Base-by-base conservation (phyloP, 768 basidiomycete genomes). In the Krasilnikovozyma curviuscula region DNA sequence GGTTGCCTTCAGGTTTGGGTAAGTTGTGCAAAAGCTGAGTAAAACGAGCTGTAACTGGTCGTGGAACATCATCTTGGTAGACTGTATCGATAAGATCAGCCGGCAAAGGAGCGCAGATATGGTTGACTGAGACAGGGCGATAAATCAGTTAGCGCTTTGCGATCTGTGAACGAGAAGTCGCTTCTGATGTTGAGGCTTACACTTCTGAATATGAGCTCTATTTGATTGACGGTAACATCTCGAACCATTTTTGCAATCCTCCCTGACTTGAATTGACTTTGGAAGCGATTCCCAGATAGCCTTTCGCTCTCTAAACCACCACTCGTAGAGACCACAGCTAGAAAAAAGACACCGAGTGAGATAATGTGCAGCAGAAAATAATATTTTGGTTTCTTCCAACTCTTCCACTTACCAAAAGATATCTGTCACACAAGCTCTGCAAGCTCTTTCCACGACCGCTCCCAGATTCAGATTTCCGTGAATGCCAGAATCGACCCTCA, bases 241-340 rank as follows among this genome's bases (percentile, higher is more conserved):
- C 5, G 32, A 12, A 7, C 50, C 50, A 21, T 28, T 32, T 18
- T 32, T 34, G 38, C 50, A 52, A 30, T 52, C 40, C 5, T 38
- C 39, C 9, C 40, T 45, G 23, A 13, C 3, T 16, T 29, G 39
- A 16, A 39, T 31, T 33, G 28, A 31, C 44, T 46, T 52, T 1
- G 46, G 44, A 19, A 52, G 44, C 29, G 46, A 27, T 19, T 39
- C 28, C 13, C 46, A n/a, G 4, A 52, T 40, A 3, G 37, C 29
- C 19, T 39, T 44, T 3, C 50, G 30, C 27, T 31, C 14, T n/a
- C 50, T 23, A 3, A 32, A 31, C 50, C 50, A 52, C 50, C 50
- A 46, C 33, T 52, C 50, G 31, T 52, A 46, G 24, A 52, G 16
- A 9, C 44, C 50, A 13, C 44, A 46, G 5, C 42, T 25, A 18